A percentile compares a stretch with the other conserved stretches of the same genome.
These are phyloP conservation scores for Aspergillus ochraceoroseus DNA, from an alignment of 2,329 filamentous ascomycete species.

Conservation along the genomic window DNA sequence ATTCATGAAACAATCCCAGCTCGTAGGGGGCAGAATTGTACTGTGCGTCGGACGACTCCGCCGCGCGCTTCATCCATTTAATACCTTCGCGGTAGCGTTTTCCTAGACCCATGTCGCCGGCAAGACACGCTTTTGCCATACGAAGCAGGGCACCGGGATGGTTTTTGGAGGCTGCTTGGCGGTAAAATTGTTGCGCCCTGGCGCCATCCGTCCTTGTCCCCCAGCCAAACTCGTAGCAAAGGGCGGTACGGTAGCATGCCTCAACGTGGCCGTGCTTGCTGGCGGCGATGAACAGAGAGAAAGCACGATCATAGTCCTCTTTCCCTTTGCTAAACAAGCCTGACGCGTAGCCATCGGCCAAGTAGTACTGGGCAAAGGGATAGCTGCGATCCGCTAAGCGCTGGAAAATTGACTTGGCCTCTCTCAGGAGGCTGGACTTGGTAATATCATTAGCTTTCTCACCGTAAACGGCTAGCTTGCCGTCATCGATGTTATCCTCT, in stretches of 20 bases:
- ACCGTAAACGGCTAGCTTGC: constrained; percentile 20
- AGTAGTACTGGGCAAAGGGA: constrained; percentile 96
- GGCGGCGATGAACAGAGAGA: constrained; percentile 85
- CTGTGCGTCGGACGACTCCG: constrained; percentile 81
- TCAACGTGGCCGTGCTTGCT: constrained; percentile 97
- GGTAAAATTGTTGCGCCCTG: constrained; percentile 91
- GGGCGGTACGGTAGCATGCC: constrained; percentile 83
- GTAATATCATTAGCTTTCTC: constrained; percentile 44
- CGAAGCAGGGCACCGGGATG: constrained; percentile 94
- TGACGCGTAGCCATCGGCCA: constrained; percentile 89
- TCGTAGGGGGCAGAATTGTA: constrained; percentile 94
- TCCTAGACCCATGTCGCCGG: constrained; percentile 76
- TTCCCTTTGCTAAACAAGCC: constrained; percentile 94
- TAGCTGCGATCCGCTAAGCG: constrained; percentile 81
- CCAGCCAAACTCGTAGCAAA: constrained; percentile 99
- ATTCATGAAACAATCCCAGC: constrained; percentile 80
- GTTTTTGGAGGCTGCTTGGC: constrained; percentile 83
- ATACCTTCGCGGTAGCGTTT: constrained; percentile 85
- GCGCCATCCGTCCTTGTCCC: constrained; percentile 82
- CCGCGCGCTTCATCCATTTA: constrained; percentile 92
- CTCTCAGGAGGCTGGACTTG: constrained; percentile 65
- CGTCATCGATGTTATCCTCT: constrained; percentile 43
- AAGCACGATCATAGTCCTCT: constrained; percentile 84
- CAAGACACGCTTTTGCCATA: constrained; percentile 82
- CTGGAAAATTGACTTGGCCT: constrained; percentile 85